A percentile compares a stretch with the other conserved stretches of the same genome.
phyloP scores from a whole-genome alignment of 352 stramenopile species.

The Phytopythium aichiense region DNA sequence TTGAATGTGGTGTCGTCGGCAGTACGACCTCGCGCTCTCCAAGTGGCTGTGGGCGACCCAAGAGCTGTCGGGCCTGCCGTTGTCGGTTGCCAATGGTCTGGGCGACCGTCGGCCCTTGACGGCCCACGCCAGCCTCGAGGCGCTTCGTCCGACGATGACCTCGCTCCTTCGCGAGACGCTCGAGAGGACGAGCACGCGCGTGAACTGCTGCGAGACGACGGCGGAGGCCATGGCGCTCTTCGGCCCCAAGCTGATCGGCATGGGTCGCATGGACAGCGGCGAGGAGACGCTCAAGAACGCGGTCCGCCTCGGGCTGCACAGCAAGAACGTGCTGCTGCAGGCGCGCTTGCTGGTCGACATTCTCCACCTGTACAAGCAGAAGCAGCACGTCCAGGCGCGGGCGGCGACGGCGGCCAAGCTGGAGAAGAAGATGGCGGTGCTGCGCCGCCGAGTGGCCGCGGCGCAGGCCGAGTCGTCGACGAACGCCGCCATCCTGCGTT shows the following conservation, averaged over 20 bases:
- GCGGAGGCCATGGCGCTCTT: conserved; percentile 72
- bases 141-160: conserved; percentile 35
- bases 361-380: conserved; percentile 44
- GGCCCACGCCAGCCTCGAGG: conserved; percentile 32
- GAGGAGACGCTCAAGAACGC: conserved; percentile 63
- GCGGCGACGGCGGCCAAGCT: conserved; percentile 51
- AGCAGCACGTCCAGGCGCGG: conserved; percentile 32
- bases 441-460: conserved; percentile 41
- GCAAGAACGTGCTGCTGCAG: conserved; percentile 76
- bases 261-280: conserved; percentile 34
- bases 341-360: conserved; percentile 51
- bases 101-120: conserved; percentile 11
- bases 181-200: conserved; percentile 32
- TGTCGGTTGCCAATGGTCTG: conserved; percentile 5
- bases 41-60: conserved; percentile 79
- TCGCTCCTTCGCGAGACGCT: conserved; percentile 45
- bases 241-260: conserved; percentile 42
- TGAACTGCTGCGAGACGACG: conserved; percentile 52
- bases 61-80: conserved; percentile 7
- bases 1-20: background rate
- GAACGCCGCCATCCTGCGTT: conserved; percentile 38
- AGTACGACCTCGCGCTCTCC: conserved; percentile 66
- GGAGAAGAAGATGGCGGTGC: conserved; percentile 54
- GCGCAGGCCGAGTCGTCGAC: conserved; percentile 38
- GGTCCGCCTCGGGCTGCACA: conserved; percentile 41